A percentile compares a stretch with the other conserved stretches of the same genome.
These are phyloP conservation scores for Pythium biforme DNA, from an alignment of 352 stramenopile genomes.

Conservation along the genomic window DNA sequence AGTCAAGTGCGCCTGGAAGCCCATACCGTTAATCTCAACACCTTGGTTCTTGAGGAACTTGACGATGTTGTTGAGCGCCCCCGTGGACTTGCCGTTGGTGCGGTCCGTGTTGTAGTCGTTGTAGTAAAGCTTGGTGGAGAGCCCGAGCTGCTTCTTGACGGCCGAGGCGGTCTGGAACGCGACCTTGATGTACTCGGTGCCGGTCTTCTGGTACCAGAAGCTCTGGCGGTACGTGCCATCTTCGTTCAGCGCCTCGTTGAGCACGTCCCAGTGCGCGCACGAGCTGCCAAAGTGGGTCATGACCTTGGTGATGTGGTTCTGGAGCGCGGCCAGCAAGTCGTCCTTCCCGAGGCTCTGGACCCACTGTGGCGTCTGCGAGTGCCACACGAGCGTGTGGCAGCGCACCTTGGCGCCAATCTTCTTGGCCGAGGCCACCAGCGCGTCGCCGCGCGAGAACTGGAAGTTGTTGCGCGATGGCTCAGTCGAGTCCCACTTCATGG, in stretches of 20 bases:
- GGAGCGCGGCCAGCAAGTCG: not conserved
- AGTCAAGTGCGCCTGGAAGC: not conserved
- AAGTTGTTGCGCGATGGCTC: not conserved
- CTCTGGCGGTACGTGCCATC: not conserved
- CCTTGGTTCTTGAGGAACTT: not conserved
- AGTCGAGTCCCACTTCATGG: not conserved
- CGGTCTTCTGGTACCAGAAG: conserved; percentile 3
- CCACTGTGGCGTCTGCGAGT: not conserved
- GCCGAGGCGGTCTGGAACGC: not conserved
- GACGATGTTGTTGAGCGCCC: not conserved
- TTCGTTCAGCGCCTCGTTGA: not conserved
- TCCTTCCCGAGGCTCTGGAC: not conserved
- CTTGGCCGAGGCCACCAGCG: not conserved
- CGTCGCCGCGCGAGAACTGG: not conserved
- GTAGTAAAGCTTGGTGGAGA: not conserved
- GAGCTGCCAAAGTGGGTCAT: not conserved
- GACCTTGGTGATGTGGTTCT: conserved; percentile 4
- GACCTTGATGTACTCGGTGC: conserved; percentile 1
- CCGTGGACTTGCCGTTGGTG: not conserved
- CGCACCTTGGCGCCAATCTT: not conserved
- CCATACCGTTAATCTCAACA: not conserved
- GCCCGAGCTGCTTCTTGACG: not conserved
- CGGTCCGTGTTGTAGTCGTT: not conserved
- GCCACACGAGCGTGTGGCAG: conserved; percentile 1
- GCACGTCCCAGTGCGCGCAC: not conserved